Conservation (phyloP, 1,139 yeast genomes). For the Kurtzmaniella quercitrusa region DNA sequence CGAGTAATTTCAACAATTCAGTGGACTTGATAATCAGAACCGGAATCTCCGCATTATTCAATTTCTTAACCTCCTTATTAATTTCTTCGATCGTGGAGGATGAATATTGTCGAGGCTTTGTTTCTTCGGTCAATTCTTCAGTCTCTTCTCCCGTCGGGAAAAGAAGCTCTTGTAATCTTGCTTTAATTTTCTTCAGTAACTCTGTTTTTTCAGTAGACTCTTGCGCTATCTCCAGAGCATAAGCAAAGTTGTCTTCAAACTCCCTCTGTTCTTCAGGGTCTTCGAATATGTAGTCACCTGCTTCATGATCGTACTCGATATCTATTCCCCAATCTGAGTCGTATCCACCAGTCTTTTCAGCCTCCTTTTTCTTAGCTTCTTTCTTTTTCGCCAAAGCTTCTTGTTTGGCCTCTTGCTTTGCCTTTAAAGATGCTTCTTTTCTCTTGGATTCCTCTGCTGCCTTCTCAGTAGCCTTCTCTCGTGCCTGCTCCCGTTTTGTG, state of each 20-base stretch:
- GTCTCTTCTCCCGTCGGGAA: conserved; percentile 10
- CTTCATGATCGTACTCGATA: conserved; percentile 19
- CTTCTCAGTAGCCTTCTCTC: conserved; percentile 7
- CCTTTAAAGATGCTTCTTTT: conserved; percentile 6
- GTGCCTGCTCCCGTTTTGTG: neutral
- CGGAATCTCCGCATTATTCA: conserved; percentile 21
- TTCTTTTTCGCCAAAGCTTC: neutral
- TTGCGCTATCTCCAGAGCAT: conserved; percentile 17
- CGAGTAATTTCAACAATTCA: conserved; percentile 17
- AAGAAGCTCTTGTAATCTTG: conserved; percentile 15
- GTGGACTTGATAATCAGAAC: conserved; percentile 25
- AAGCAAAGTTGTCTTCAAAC: conserved; percentile 24
- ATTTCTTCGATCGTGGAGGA: conserved; percentile 5
- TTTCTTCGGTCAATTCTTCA: conserved; percentile 11
- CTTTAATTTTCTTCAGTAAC: conserved; percentile 20
- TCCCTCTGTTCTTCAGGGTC: conserved; percentile 25
- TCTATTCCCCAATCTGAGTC: conserved; percentile 47
- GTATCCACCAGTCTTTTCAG: conserved; percentile 17
- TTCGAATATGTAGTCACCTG: conserved; percentile 36
- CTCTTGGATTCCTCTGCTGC: conserved; percentile 6
- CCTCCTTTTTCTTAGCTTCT: conserved; percentile 4
- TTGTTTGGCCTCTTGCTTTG: conserved; percentile 2
- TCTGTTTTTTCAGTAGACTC: conserved; percentile 14
- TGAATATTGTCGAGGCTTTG: conserved; percentile 9
- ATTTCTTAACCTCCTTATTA: conserved; percentile 17